Percentiles rank a stretch among this genome's conserved stretches.
Conservation (phyloP, 257 asterid species). For the Nicotiana paniculata region DNA sequence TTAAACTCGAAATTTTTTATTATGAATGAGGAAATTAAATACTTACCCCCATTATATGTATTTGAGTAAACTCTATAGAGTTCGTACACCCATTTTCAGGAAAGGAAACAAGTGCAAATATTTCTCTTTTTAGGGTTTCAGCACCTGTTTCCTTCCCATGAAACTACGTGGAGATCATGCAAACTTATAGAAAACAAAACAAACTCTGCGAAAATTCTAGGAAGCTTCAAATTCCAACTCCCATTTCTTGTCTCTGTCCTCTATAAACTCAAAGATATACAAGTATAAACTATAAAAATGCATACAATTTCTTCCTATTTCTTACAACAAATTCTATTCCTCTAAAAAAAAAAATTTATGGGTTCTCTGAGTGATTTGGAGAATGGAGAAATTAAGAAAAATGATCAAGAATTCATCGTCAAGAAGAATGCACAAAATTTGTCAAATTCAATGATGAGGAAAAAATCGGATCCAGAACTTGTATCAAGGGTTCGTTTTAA, state of each 20-base stretch:
- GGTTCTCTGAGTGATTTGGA: constrained; percentile 17
- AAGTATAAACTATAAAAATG: background rate
- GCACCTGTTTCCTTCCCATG: background rate
- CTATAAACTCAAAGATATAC: background rate
- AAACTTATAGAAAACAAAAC: background rate
- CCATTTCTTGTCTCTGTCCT: background rate
- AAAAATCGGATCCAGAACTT: constrained; percentile 14
- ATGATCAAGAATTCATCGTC: background rate
- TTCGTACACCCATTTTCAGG: background rate
- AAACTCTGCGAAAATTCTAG: background rate
- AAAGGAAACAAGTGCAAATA: background rate
- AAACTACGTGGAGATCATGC: constrained; percentile 12
- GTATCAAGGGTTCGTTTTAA: constrained; percentile 9
- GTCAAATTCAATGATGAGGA: constrained; percentile 21
- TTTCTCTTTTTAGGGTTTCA: background rate
- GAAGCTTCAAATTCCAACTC: background rate
- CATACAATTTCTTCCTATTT: background rate
- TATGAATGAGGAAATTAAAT: too few relatives aligned
- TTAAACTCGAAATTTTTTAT: too few relatives aligned
- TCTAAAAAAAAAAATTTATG: background rate
- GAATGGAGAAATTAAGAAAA: constrained; percentile 10
- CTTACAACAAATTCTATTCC: background rate
- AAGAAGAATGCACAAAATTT: constrained; percentile 12
- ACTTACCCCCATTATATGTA: background rate
- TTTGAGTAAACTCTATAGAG: background rate